phyloP scores from a whole-genome alignment of 306 rosid genomes.

The Phaseolus lunatus region DNA sequence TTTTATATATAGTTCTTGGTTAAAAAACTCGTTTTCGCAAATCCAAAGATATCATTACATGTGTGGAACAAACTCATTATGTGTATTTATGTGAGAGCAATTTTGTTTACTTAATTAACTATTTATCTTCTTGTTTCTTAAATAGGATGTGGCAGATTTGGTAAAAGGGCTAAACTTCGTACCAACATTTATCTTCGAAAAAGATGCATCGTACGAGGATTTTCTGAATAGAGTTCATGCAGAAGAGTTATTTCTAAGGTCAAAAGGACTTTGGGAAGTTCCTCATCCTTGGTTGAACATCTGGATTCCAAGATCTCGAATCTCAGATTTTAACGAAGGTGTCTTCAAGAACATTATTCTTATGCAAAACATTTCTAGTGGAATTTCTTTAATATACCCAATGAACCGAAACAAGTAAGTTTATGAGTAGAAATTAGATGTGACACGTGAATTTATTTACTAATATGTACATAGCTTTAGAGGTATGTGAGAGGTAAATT shows the following conservation, averaged over 20 bases:
- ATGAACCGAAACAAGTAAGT: constrained; percentile 63
- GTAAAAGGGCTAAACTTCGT: constrained; percentile 48
- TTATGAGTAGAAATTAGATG: not conserved
- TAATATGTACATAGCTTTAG: not conserved
- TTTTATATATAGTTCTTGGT: too few species aligned
- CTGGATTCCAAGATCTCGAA: constrained; percentile 66
- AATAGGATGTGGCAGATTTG: constrained; percentile 39
- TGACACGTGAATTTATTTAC: not conserved
- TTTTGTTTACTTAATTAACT: not conserved
- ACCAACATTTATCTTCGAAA: constrained; percentile 53
- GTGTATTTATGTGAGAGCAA: too few species aligned
- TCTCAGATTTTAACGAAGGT: constrained; percentile 57
- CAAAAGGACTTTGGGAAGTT: constrained; percentile 60
- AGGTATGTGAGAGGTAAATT: not conserved
- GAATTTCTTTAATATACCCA: constrained; percentile 51
- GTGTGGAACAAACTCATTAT: too few species aligned
- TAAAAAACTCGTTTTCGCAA: too few species aligned
- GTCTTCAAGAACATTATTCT: constrained; percentile 63
- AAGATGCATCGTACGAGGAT: constrained; percentile 57
- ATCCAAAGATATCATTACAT: too few species aligned
- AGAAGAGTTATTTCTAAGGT: constrained; percentile 48
- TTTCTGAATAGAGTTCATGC: constrained; percentile 60
- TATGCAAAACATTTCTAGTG: constrained; percentile 46
- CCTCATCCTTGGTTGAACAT: constrained; percentile 81
- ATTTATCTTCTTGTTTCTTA: not conserved